These are phyloP conservation scores for Vachellia pachyceras DNA, from an alignment of 306 rosid genomes.

Conservation along the genomic window DNA sequence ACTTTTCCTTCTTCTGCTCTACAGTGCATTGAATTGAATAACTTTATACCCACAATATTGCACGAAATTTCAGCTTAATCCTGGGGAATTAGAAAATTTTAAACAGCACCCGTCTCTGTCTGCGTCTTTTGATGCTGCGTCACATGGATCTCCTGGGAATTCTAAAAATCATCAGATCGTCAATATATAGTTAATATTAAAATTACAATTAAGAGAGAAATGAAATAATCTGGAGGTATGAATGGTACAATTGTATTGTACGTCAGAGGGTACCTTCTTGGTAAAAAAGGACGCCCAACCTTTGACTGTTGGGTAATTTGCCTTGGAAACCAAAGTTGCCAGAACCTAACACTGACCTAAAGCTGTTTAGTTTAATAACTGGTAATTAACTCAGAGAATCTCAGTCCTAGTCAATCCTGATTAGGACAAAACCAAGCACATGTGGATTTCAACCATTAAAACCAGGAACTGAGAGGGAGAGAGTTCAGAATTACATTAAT, in stretches of 20 bases:
- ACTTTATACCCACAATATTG: not conserved
- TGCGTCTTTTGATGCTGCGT: slow-evolving; percentile 16
- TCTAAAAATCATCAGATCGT: slow-evolving; percentile 36
- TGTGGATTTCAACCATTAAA: slow-evolving; percentile 37
- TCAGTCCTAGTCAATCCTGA: slow-evolving; percentile 35
- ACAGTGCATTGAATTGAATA: not conserved
- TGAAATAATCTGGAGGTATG: slow-evolving; percentile 33
- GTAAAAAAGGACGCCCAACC: slow-evolving; percentile 34
- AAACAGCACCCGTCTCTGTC: slow-evolving; percentile 23
- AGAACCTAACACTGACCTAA: slow-evolving; percentile 14
- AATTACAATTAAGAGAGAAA: slow-evolving; percentile 1
- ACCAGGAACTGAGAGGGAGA: slow-evolving; percentile 18
- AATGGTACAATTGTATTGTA: slow-evolving; percentile 62
- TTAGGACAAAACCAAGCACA: slow-evolving; percentile 37
- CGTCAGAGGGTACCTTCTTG: slow-evolving; percentile 43
- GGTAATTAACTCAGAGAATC: slow-evolving; percentile 28
- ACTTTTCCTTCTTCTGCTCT: not conserved
- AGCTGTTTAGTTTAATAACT: slow-evolving; percentile 1
- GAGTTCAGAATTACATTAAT: slow-evolving; percentile 26
- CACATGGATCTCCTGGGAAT: slow-evolving; percentile 45
- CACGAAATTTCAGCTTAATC: not conserved
- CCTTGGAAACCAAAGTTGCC: slow-evolving; percentile 46
- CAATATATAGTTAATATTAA: not conserved
- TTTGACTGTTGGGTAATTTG: slow-evolving; percentile 56
- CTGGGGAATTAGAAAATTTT: not conserved